Conservation (phyloP, 2,329 filamentous ascomycete species). For the Talaromyces sp. region DNA sequence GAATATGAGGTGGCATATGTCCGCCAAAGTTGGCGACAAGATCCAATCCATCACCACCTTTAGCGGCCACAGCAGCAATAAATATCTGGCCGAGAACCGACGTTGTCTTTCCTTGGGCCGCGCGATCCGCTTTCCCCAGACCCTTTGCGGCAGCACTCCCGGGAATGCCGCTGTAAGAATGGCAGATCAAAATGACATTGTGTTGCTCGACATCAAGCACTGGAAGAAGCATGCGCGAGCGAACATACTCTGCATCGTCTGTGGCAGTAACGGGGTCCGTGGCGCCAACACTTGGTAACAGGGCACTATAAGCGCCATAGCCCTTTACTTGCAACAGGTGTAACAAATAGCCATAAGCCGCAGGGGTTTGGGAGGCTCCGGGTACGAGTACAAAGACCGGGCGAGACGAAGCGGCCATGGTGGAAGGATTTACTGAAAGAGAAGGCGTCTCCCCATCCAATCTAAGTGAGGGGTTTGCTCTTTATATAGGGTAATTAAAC, state of each 20-base stretch:
- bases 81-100: constrained; percentile 17
- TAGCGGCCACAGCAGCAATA: constrained; percentile 11
- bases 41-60: constrained; percentile 9
- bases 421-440: no score
- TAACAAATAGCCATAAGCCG: constrained; percentile 3
- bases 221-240: constrained; percentile 3
- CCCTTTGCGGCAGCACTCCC: constrained; percentile 3
- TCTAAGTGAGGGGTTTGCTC: no score
- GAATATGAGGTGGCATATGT: constrained; percentile 8
- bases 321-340: constrained; percentile 1
- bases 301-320: constrained; percentile 1
- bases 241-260: constrained; percentile 6
- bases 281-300: constrained; percentile 7
- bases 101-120: constrained; percentile 10
- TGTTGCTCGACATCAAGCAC: constrained; percentile 4
- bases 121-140: constrained; percentile 5
- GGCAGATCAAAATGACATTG: constrained; percentile 5
- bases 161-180: constrained; percentile 5
- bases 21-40: constrained; percentile 12
- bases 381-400: constrained; percentile 6
- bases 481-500: no score
- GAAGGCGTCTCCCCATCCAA: neutral
- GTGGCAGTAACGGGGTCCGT: neutral
- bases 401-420: neutral
- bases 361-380: constrained; percentile 1